Conservation (phyloP, 177 flowering plant genomes). For the Telopea speciosissima region DNA sequence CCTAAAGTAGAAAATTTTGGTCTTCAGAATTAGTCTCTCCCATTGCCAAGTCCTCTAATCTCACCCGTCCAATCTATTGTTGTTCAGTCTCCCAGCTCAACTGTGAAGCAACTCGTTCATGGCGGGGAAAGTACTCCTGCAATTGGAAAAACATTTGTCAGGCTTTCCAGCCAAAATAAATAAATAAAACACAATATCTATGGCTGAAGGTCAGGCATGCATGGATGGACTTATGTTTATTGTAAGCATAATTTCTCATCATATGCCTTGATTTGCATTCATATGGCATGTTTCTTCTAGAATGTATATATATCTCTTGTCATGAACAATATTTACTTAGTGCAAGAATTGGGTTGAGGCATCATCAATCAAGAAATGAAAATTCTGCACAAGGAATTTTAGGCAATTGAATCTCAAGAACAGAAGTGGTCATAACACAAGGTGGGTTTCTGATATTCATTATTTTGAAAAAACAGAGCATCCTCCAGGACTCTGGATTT, state of each 20-base stretch:
- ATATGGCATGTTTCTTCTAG: not conserved
- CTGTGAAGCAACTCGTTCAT: conserved; percentile 74
- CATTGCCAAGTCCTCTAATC: conserved; percentile 16
- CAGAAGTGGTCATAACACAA: not conserved
- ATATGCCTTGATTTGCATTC: too few species aligned
- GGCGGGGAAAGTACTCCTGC: conserved; percentile 86
- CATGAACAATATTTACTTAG: too few species aligned
- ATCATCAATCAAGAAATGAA: not conserved
- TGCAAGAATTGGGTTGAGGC: not conserved
- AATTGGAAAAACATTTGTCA: not conserved
- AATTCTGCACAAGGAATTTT: not conserved
- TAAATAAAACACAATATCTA: not conserved
- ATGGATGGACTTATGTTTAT: not conserved
- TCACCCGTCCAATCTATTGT: conserved; percentile 14
- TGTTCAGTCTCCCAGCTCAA: conserved; percentile 87
- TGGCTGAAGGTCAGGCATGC: too few species aligned
- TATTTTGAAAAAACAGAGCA: not conserved
- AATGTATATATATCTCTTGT: not conserved
- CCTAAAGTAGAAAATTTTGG: conserved; percentile 14
- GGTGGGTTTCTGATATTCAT: not conserved
- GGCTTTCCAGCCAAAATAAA: too few species aligned
- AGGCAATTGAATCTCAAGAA: not conserved
- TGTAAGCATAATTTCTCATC: not conserved
- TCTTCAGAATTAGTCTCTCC: conserved; percentile 23
- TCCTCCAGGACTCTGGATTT: not conserved